A percentile compares a stretch with the other conserved stretches of the same genome.
Evolutionary conservation across 805 yeast genomes (phyloP).

Genomic region (Teunomyces gatunensis): DNA sequence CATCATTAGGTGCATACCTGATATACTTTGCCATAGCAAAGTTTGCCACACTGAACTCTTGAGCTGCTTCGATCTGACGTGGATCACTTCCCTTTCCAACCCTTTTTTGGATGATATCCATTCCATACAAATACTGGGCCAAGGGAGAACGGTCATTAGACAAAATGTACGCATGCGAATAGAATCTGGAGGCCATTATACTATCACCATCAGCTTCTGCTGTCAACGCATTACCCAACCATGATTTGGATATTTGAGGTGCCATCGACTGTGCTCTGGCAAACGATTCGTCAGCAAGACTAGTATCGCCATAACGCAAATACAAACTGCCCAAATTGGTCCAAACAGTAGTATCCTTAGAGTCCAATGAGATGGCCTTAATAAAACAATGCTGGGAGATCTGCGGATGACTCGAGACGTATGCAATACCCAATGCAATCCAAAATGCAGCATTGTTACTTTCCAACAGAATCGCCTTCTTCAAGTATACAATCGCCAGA

Average conservation of each 20-base stretch:
- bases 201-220: slow-evolving; percentile 50
- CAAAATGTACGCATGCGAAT: slow-evolving; percentile 75
- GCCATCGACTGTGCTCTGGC: slow-evolving; percentile 74
- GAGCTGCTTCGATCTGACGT: slow-evolving; percentile 56
- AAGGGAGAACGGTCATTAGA: slow-evolving; percentile 71
- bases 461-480: slow-evolving; percentile 70
- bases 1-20: slow-evolving; percentile 59
- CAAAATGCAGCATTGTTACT: slow-evolving; percentile 70
- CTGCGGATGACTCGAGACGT: slow-evolving; percentile 58
- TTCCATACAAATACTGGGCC: slow-evolving; percentile 72
- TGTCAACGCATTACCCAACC: slow-evolving; percentile 83
- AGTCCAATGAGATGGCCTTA: slow-evolving; percentile 69
- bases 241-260: slow-evolving; percentile 71
- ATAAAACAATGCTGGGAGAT: slow-evolving; percentile 93
- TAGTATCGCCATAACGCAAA: slow-evolving; percentile 62
- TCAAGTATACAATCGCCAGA: slow-evolving; percentile 55
- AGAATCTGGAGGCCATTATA: slow-evolving; percentile 52
- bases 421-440: slow-evolving; percentile 79
- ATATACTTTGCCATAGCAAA: slow-evolving; percentile 65
- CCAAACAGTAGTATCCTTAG: slow-evolving; percentile 72
- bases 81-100: slow-evolving; percentile 45
- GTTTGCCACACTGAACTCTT: slow-evolving; percentile 64
- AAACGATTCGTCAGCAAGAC: slow-evolving; percentile 71
- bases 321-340: slow-evolving; percentile 77
- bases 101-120: slow-evolving; percentile 49